Conservation (phyloP, 1,284 basidiomycete genomes). For the Wolfiporia cocos region DNA sequence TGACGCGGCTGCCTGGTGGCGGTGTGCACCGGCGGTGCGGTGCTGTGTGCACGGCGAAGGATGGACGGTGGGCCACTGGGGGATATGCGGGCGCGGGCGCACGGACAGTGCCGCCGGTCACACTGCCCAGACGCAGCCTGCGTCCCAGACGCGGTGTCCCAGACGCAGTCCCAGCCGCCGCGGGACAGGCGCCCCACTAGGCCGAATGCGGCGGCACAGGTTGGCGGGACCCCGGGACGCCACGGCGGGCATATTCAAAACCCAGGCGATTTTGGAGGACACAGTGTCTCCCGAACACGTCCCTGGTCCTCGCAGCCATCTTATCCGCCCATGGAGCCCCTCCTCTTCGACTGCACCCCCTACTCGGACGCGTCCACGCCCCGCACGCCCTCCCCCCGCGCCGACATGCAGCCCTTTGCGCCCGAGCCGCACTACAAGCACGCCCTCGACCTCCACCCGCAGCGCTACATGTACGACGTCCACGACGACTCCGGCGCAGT, state of each 20-base stretch:
- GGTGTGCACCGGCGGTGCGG: slow-evolving; percentile 1
- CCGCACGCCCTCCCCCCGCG: slow-evolving; percentile 60
- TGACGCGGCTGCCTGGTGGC: background rate
- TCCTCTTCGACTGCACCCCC: slow-evolving; percentile 53
- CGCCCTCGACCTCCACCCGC: slow-evolving; percentile 37
- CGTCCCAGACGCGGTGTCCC: too few species aligned
- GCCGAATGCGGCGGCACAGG: background rate
- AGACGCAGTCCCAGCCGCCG: too few species aligned
- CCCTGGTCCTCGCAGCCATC: slow-evolving; percentile 4
- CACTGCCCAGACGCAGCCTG: too few species aligned
- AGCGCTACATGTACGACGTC: slow-evolving; percentile 46
- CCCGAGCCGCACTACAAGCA: slow-evolving; percentile 35
- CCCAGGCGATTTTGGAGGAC: slow-evolving; percentile 7
- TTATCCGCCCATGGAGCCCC: slow-evolving; percentile 43
- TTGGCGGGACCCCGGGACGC: background rate
- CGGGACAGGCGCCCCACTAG: background rate
- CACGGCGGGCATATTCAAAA: background rate
- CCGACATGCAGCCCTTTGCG: slow-evolving; percentile 32
- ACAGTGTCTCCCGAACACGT: slow-evolving; percentile 2
- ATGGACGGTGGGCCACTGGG: background rate
- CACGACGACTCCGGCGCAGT: slow-evolving; percentile 34
- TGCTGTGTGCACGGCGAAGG: background rate
- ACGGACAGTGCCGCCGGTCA: too few species aligned
- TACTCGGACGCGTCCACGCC: slow-evolving; percentile 62
- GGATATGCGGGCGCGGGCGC: background rate